These are phyloP conservation scores for Neopestalotiopsis sp. DNA, from an alignment of 2,329 filamentous ascomycete genomes.

Conservation along the genomic window DNA sequence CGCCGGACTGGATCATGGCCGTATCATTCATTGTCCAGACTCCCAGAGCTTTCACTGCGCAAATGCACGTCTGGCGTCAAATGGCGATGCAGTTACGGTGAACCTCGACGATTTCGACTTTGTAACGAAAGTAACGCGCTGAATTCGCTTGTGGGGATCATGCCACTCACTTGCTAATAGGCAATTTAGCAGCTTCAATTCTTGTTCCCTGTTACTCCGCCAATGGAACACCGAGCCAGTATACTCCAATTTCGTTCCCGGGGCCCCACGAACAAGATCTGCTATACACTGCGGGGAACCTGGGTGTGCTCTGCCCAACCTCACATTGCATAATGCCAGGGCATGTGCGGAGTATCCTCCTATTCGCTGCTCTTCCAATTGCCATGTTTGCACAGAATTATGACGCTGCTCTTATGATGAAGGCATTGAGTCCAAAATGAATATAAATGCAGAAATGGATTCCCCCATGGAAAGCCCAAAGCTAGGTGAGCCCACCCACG, in stretches of 20 bases:
- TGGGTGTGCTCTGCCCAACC: background rate
- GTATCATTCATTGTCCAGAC: too few relatives aligned
- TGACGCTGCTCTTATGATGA: background rate
- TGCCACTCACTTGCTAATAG: background rate
- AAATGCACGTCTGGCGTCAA: too few relatives aligned
- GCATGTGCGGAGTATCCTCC: background rate
- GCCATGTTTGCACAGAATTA: background rate
- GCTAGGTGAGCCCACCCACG: too few relatives aligned
- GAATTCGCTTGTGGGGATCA: too few relatives aligned
- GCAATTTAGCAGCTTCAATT: background rate
- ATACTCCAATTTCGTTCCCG: background rate
- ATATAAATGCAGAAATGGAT: too few relatives aligned
- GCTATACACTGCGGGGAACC: conserved; percentile 1
- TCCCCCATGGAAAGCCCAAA: too few relatives aligned
- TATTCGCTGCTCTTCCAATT: background rate
- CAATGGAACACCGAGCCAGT: background rate
- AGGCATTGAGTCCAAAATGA: background rate
- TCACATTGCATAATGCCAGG: background rate
- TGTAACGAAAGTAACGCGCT: background rate
- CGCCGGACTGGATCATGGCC: background rate
- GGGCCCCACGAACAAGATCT: background rate
- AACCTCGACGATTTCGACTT: background rate
- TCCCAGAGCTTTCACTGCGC: too few relatives aligned
- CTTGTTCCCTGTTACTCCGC: background rate
- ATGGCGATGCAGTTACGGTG: too few relatives aligned